phyloP scores from a whole-genome alignment of 2,329 filamentous ascomycete genomes.

The Nemania diffusa region DNA sequence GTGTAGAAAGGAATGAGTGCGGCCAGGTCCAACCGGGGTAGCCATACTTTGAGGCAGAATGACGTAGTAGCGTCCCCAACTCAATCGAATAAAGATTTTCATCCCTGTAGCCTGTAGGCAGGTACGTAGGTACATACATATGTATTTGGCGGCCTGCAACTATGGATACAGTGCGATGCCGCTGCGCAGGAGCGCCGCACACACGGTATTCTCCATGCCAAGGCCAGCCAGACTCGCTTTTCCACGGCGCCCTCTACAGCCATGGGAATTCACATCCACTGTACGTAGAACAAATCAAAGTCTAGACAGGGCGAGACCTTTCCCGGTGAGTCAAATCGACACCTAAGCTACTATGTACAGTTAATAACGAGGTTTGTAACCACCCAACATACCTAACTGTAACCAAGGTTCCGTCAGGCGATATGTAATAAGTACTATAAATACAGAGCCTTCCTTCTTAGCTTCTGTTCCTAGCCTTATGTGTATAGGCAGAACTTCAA shows the following conservation, averaged over 20 bases:
- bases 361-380: neutral
- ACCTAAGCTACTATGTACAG: neutral
- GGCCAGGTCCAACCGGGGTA: neutral
- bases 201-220: neutral
- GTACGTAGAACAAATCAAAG: neutral
- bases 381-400: neutral
- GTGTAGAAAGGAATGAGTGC: neutral
- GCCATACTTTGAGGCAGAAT: neutral
- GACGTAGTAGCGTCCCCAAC: neutral
- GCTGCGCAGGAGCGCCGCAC: too few relatives aligned
- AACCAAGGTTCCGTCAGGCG: neutral
- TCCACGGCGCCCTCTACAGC: neutral
- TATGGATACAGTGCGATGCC: neutral
- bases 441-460: neutral
- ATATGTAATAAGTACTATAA: neutral
- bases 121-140: neutral
- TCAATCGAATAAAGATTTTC: neutral
- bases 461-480: neutral
- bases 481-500: neutral
- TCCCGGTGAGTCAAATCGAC: neutral
- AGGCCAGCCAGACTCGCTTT: neutral
- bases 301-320: conserved; percentile 7
- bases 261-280: neutral
- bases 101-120: neutral
- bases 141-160: neutral